Evolutionary conservation across 176 grass and related monocot genomes (phyloP), one percentile per base, ranked within the genome.

Genomic region (Oryza punctata): DNA sequence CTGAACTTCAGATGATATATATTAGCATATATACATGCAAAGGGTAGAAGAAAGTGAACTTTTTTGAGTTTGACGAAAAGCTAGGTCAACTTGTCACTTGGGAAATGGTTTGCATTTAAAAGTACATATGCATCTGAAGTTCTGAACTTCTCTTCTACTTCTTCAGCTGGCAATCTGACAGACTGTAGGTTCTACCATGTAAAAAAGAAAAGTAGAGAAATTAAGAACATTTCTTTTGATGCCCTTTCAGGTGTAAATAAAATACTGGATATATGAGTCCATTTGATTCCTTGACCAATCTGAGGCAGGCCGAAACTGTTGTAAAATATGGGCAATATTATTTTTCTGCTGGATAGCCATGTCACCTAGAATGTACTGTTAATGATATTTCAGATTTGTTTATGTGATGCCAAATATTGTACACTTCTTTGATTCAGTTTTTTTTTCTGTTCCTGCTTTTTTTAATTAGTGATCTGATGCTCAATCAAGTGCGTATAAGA

Each of bases 171-270:
- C 60, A 38, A 69, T 79, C 50, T 84, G 81, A 80, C 70, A 76
- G 21, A 23, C 63, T 69, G 29, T 37, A 69, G 82, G 85, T 81
- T 85, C 77, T 68, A 57, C 52, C 5, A 57, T 57, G 19, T 13
- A 19, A 25, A 64, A 35, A 73, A 38, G 57, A 79, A 82, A 82
- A 86, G 74, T 12, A 33, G 65, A 59, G 15, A 50, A 50, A 38
- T 38, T 38, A 38, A 41, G 40, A 41, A 50, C 10, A 41, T 63
- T 82, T 77, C 69, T 28, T 52, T 71, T 32, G 63, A 87, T 82
- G 64, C 72, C 23, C 35, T 77, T 82, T 74, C n/a, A 82, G 50
- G 52, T 82, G 52, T 82, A 88, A 64, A 83, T 82, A 88, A 64
- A 83, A 78, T 88, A 88, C 14, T 66, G 25, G 41, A 41, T 41